Evolutionary conservation across 2,329 filamentous ascomycete species (phyloP).

Genomic region (Hymenoscyphus occultus): DNA sequence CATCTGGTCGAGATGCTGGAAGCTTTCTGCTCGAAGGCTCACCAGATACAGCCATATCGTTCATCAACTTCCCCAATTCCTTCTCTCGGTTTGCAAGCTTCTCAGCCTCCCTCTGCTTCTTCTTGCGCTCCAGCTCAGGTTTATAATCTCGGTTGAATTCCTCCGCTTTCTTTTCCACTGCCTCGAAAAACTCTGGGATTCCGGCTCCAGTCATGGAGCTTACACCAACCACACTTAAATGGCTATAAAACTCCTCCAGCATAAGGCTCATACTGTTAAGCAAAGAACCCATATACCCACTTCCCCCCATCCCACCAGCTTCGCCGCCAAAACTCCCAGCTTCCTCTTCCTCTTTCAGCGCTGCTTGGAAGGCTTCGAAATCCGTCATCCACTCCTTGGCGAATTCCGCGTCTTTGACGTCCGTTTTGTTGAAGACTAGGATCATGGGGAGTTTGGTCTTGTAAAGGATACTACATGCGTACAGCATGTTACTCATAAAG

Average conservation of each 20-base stretch:
- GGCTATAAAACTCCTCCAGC: conserved; percentile 95
- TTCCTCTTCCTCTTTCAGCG: conserved; percentile 76
- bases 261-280: conserved; percentile 98
- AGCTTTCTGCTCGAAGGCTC: conserved; percentile 37
- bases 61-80: conserved; percentile 91
- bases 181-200: conserved; percentile 88
- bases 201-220: conserved; percentile 90
- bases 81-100: conserved; percentile 71
- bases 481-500: conserved; percentile 99
- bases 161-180: conserved; percentile 78
- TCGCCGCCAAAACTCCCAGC: conserved; percentile 70
- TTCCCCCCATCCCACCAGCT: conserved; percentile 68
- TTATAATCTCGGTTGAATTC: conserved; percentile 91
- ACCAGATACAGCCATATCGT: conserved; percentile 71
- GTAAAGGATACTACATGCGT: conserved; percentile 97
- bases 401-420: conserved; percentile 86
- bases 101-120: conserved; percentile 70
- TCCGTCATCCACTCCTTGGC: conserved; percentile 99
- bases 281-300: conserved; percentile 93
- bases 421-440: conserved; percentile 97
- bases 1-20: conserved; percentile 19
- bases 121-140: conserved; percentile 80
- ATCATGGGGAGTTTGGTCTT: conserved; percentile 99
- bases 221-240: conserved; percentile 88
- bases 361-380: conserved; percentile 91